Evolutionary conservation across 352 stramenopile genomes (phyloP).

Genomic region (Phytophthora litchii): DNA sequence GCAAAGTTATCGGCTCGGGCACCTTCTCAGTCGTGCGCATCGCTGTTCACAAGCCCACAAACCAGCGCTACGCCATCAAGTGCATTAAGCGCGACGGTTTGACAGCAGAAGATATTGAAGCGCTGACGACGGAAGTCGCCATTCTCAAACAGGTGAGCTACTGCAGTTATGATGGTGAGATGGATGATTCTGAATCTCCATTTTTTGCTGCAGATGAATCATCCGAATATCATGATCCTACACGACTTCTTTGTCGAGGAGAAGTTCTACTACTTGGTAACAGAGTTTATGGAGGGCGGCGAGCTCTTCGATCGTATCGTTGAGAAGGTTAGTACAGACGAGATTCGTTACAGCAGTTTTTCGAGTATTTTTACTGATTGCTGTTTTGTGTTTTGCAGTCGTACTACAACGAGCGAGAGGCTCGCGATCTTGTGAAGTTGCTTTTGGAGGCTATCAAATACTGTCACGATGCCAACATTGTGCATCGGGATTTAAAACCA

Average conservation of each 20-base stretch:
- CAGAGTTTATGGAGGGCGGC: conserved; percentile 96
- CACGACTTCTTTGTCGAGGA: conserved; percentile 94
- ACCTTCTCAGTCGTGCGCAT: conserved; percentile 91
- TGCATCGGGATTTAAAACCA: conserved; percentile 86
- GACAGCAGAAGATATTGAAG: conserved; percentile 85
- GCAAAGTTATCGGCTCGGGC: conserved; percentile 88
- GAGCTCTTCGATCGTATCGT: conserved; percentile 89
- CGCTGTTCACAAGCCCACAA: conserved; percentile 81
- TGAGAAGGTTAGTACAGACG: conserved; percentile 64
- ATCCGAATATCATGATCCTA: conserved; percentile 93
- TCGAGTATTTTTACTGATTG: conserved; percentile 14
- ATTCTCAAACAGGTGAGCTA: conserved; percentile 81
- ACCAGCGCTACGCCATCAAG: conserved; percentile 91
- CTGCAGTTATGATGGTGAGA: not conserved
- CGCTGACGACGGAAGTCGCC: conserved; percentile 84
- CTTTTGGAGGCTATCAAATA: conserved; percentile 90
- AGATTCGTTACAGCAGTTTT: not conserved
- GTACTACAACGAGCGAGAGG: conserved; percentile 91
- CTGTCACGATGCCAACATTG: conserved; percentile 85
- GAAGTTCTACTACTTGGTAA: conserved; percentile 98
- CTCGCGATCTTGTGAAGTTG: conserved; percentile 84
- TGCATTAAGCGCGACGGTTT: conserved; percentile 91
- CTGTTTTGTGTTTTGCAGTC: conserved; percentile 50
- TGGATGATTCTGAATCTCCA: conserved; percentile 13
- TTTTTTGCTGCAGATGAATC: conserved; percentile 71